These are phyloP conservation scores for Gloeopeniophorella convolvens DNA, from an alignment of 768 basidiomycete species.

Conservation along the genomic window DNA sequence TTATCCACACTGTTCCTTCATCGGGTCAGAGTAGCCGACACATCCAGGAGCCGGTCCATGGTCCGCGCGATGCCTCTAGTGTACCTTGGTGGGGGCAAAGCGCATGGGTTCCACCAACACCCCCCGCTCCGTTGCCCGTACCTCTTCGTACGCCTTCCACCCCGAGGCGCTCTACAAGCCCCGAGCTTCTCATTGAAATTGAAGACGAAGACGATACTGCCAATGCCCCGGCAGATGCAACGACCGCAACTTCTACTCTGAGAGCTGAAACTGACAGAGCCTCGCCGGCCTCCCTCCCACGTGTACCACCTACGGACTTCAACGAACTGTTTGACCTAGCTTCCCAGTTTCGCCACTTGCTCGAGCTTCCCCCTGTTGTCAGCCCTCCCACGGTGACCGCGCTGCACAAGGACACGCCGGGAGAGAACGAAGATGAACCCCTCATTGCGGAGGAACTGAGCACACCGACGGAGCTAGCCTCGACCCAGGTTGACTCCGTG, in stretches of 20 bases:
- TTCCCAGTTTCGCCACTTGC: constrained; percentile 20
- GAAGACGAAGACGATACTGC: neutral
- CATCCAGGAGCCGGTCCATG: neutral
- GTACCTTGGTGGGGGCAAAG: constrained; percentile 13
- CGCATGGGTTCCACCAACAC: constrained; percentile 13
- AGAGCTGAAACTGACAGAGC: neutral
- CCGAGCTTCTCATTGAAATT: constrained; percentile 3
- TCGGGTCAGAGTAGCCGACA: neutral
- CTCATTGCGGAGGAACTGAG: neutral
- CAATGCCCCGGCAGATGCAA: neutral
- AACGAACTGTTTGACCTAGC: constrained; percentile 21
- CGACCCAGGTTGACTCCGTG: constrained; percentile 6
- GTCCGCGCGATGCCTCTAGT: neutral
- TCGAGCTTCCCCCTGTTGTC: constrained; percentile 16
- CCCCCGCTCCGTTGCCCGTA: constrained; percentile 10
- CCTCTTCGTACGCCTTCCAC: constrained; percentile 12
- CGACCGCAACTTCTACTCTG: neutral
- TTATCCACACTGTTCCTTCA: constrained; percentile 7
- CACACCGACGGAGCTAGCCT: constrained; percentile 14
- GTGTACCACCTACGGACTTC: constrained; percentile 19
- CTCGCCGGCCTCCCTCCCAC: constrained; percentile 14
- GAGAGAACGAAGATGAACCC: neutral
- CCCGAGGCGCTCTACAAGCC: constrained; percentile 3
- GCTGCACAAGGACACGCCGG: neutral
- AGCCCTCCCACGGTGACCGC: constrained; percentile 4